phyloP scores from a whole-genome alignment of 371 early-diverging fungal genomes.

The Apophysomyces elegans region DNA sequence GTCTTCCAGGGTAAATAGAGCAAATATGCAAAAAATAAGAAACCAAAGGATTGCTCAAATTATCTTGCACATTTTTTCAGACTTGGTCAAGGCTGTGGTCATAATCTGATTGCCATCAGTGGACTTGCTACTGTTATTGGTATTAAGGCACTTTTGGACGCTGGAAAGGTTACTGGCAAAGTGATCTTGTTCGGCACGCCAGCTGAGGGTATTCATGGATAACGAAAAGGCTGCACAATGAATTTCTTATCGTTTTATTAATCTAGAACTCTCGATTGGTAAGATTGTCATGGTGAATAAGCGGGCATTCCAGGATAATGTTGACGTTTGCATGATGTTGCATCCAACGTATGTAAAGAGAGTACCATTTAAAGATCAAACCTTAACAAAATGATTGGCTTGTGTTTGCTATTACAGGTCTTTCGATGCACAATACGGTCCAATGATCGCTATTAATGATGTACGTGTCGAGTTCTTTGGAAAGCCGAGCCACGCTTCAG shows the following conservation, averaged over 20 bases:
- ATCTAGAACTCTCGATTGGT: conserved; percentile 57
- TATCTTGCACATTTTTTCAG: neutral
- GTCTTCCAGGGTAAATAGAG: conserved; percentile 53
- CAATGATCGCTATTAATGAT: conserved; percentile 42
- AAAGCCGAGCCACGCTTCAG: conserved; percentile 59
- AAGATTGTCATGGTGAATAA: conserved; percentile 67
- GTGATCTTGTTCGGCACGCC: conserved; percentile 78
- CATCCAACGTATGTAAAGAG: conserved; percentile 60
- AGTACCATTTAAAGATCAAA: too few species aligned
- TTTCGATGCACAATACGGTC: conserved; percentile 22
- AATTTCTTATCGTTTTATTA: neutral
- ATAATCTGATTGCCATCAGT: conserved; percentile 68
- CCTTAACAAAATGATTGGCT: too few species aligned
- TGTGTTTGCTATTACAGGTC: conserved; percentile 15
- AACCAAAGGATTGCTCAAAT: neutral
- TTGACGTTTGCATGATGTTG: conserved; percentile 75
- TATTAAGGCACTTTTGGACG: conserved; percentile 53
- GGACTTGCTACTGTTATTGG: conserved; percentile 65
- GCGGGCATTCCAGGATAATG: conserved; percentile 60
- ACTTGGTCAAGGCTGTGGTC: conserved; percentile 63
- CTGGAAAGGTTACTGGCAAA: conserved; percentile 50
- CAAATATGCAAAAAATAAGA: neutral
- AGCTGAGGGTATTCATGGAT: conserved; percentile 54
- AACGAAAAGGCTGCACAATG: neutral
- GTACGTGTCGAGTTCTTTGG: conserved; percentile 63